phyloP scores from a whole-genome alignment of 1,139 yeast species.

The Petasospora rhodanensis region DNA sequence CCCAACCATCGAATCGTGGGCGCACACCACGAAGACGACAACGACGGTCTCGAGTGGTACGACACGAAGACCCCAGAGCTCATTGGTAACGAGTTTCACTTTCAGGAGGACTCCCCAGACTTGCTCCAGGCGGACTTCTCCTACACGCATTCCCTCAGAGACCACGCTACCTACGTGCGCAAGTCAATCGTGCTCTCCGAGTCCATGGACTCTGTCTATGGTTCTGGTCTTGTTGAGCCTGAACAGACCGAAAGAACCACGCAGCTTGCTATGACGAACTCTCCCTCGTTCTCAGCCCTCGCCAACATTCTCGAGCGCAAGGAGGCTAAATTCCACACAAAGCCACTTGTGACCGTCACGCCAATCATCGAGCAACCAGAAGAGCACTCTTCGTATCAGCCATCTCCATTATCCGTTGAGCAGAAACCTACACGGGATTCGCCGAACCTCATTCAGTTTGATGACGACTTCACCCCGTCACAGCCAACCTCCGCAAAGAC shows the following conservation, averaged over 20 bases:
- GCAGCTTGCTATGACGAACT: constrained; percentile 36
- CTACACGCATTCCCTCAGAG: constrained; percentile 30
- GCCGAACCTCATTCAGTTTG: constrained; percentile 32
- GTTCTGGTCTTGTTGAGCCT: constrained; percentile 1
- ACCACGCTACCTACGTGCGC: constrained; percentile 45
- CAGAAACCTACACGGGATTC: constrained; percentile 5
- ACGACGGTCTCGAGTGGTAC: constrained; percentile 4
- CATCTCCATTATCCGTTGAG: constrained; percentile 5
- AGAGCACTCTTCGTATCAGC: constrained; percentile 1
- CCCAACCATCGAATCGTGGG: constrained; percentile 2
- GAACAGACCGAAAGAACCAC: constrained; percentile 10
- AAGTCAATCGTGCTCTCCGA: constrained; percentile 44
- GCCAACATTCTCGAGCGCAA: constrained; percentile 35
- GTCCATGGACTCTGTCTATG: constrained; percentile 33
- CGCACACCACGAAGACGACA: background rate
- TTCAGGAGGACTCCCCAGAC: constrained; percentile 18
- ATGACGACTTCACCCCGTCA: constrained; percentile 17
- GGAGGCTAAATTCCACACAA: constrained; percentile 19
- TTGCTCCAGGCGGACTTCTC: constrained; percentile 25
- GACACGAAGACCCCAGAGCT: constrained; percentile 9
- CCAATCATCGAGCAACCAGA: constrained; percentile 9
- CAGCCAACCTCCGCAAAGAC: background rate
- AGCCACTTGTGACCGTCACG: constrained; percentile 6
- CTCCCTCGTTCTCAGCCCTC: constrained; percentile 38
- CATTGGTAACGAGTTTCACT: constrained; percentile 4